Base-by-base conservation (phyloP, 1,284 basidiomycete genomes). In the Cryptococcus amylolentus region DNA sequence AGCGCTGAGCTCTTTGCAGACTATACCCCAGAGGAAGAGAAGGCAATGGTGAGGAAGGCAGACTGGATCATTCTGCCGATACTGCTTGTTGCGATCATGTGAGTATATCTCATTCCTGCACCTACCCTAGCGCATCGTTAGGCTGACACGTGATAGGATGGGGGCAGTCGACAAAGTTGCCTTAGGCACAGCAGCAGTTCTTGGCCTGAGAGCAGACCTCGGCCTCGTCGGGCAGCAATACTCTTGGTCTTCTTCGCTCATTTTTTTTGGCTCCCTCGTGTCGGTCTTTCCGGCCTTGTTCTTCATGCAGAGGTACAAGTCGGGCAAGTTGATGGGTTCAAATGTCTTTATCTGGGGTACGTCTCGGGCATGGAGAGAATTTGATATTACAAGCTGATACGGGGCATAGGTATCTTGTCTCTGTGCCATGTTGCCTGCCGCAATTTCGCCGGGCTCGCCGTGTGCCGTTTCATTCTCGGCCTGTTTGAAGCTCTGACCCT, bases 181-280 rank as follows among this genome's bases (percentile, higher is more conserved):
- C 20, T 44, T 69, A 5, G 66, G 68, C 37, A 66, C 65, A 7
- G 57, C 66, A 7, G 66, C 59, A 3, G 59, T 53, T 14, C 58
- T 62, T 28, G 60, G 62, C 45, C 28, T 68, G 2, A 44, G 46
- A 10, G 52, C 49, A 9, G 66, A 68, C 41, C 53, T 63, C 3
- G 26, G 58, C 26, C 51, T 68, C 2, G 59, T 63, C 16, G 66
- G 64, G 3, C 61, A 65, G 49, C 59, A 68, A 26, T 68, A 66
- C 53, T 61, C 60, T 6, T 68, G 66, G 59, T 55, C 56, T 7
- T 56, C 49, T 52, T 59, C 60, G 10, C 58, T 63, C 48, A 64
- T 62, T 44, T 62, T 54, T 44, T 62, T 62, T 44, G 60, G 60
- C 2, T 47, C 54, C 16, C 55, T 62, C 28, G 26, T 52, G 10